Base-by-base conservation (phyloP, 2,329 filamentous ascomycete genomes). In the Colletotrichum sp. region DNA sequence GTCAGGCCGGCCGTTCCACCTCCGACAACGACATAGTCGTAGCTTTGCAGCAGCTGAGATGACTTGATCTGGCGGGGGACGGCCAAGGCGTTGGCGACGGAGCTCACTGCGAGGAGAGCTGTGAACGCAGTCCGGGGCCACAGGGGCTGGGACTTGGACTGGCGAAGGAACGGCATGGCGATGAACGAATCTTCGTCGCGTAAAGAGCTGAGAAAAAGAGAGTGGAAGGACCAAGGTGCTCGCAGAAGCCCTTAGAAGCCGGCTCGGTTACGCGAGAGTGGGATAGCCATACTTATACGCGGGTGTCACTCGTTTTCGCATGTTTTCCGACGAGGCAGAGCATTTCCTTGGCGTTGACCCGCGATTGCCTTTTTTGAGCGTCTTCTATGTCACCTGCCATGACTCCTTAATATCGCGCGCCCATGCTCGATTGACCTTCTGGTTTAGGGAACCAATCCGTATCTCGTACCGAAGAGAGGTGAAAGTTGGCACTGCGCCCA, bases 1-100 rank as follows among this genome's bases (percentile, higher is more conserved):
- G 83, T 84, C 66, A 84, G 76, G 8, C 83, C 83, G 8, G 81
- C 79, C 2, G 82, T 84, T 30, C 83, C 83, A 28, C 80, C 83
- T 34, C 83, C 83, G 24, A 81, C 80, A 36, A 83, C 75, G 28
- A 83, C 77, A 75, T 83, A 83, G 78, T 83, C 82, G 71, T 82
- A 82, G 26, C 63, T 68, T 18, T 57, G 6, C 0, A 72, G 68
- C 24, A 75, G 52, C 72, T 72, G 49, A 24, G 72, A 67, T 6
- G 62, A 28, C n/a, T 64, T 52, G 57, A 76, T 76, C 64, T 76
- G 30, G 28, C 70, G 69, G 5, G 70, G 70, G 7, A 67, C 52
- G 24, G 30, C 72, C 15, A 67, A 67, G 62, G 72, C 72, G 62
- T 75, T 32, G 30, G 68, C 16, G 24, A 67, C 68, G 5, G 34